Base-by-base conservation (phyloP, 2,329 filamentous ascomycete genomes). In the Claviceps purpurea region DNA sequence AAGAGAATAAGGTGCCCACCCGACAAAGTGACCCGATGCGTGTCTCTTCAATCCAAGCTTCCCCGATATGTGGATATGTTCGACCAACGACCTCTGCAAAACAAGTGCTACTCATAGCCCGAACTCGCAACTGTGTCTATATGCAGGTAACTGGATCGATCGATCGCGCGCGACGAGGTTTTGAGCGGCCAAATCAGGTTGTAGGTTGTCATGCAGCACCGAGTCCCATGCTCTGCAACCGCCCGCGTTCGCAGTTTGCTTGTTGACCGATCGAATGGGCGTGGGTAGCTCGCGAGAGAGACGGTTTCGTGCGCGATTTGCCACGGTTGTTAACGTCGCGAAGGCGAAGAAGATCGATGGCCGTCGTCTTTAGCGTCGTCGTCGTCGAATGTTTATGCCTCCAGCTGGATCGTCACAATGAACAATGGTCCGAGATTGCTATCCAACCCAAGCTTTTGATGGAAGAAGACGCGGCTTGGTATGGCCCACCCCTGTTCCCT, bases 401-500 rank as follows among this genome's bases (percentile, higher is more conserved):
- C 1, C 34, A n/a, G 16, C 34, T 22, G 38, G 20, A 34, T 18
- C 34, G 20, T 47, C 34, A n/a, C 43, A 39, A 26, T 13, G 30
- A n/a, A 43, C n/a, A n/a, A 37, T 24, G 14, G 14, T 20, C 24
- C 39, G 47, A 24, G 20, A 20, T 37, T 50, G 44, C 20, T 47
- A 24, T 51, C n/a, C 43, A 47, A 41, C 22, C 30, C 46, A 46
- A 44, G 53, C 39, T 48, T 54, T 54, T 54, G 50, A 50, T 43
- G n/a, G 24, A 34, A 37, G 26, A 47, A 54, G 50, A 52, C 53
- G 53, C 44, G 50, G 50, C 47, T 20, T 40, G 50, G 50, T 34
- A 34, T 37, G 45, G 30, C 24, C 53, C 47, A 52, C 53, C 43
- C 47, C 47, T 50, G 51, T 34, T 34, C 30, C 30, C 30, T 34